These are phyloP conservation scores for Kickxella alabastrina DNA, from an alignment of 192 early-diverging fungal species.

Conservation along the genomic window DNA sequence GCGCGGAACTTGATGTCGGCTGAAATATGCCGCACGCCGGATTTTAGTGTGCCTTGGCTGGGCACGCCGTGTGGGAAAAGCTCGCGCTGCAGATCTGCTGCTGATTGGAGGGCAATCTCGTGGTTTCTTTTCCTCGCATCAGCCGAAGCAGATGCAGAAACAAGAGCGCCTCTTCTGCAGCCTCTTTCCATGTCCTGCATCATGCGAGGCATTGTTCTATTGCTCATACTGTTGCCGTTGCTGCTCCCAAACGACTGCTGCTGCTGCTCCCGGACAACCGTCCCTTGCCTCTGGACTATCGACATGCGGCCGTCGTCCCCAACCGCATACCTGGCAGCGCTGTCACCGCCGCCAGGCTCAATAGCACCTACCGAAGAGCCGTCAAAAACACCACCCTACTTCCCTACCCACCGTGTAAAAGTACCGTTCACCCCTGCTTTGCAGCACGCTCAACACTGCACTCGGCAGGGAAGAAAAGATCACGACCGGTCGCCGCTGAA, in stretches of 20 bases:
- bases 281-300: neutral
- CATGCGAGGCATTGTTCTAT: neutral
- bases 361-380: conserved; percentile 10
- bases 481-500: too few relatives aligned
- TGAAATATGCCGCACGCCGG: conserved; percentile 9
- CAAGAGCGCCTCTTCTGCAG: neutral
- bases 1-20: conserved; percentile 25
- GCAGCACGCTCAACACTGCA: conserved; percentile 47
- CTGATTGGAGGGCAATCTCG: conserved; percentile 20
- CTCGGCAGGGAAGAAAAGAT: too few relatives aligned
- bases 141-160: conserved; percentile 1
- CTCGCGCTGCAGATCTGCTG: conserved; percentile 24
- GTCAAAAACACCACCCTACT: conserved; percentile 56
- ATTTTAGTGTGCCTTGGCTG: conserved; percentile 41
- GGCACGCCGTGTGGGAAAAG: conserved; percentile 46
- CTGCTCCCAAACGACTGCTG: neutral
- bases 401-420: conserved; percentile 53
- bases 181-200: too few relatives aligned
- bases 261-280: conserved; percentile 1
- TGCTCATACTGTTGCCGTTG: neutral
- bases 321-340: conserved; percentile 5
- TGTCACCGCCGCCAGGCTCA: conserved; percentile 37
- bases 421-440: conserved; percentile 44
- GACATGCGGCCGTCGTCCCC: conserved; percentile 1
- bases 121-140: conserved; percentile 1